Percentiles rank a stretch among this genome's conserved stretches.
Conservation (phyloP, 441 rosid genomes). For the Sinapis alba region DNA sequence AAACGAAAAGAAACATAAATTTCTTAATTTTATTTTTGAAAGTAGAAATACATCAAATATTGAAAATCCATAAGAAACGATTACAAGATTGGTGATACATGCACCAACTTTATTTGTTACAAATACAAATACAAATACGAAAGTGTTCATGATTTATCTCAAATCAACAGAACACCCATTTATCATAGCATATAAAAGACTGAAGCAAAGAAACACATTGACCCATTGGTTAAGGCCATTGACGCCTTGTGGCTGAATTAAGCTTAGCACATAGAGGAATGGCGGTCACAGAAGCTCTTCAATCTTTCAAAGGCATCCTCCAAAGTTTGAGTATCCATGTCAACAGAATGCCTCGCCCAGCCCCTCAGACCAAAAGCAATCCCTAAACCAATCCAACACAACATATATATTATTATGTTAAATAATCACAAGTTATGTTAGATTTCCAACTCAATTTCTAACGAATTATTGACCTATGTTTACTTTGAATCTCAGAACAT, state of each 20-base stretch:
- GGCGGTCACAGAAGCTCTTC: constrained; percentile 29
- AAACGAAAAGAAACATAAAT: not conserved
- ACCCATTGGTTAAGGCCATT: constrained; percentile 18
- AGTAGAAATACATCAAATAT: not conserved
- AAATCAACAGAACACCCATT: constrained; percentile 13
- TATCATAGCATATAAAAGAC: constrained; percentile 4
- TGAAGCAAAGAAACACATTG: not conserved
- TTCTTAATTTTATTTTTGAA: not conserved
- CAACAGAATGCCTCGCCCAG: constrained; percentile 38
- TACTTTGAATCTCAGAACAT: not conserved
- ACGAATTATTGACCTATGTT: not conserved
- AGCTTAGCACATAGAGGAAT: not conserved
- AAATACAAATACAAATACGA: not conserved
- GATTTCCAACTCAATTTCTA: not conserved
- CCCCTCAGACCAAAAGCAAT: constrained; percentile 29
- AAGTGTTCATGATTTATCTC: constrained; percentile 9
- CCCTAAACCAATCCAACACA: constrained; percentile 21
- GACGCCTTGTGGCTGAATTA: not conserved
- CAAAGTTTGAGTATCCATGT: constrained; percentile 16
- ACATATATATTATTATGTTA: not conserved
- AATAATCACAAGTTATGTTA: not conserved
- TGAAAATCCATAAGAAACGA: not conserved
- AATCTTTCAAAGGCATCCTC: constrained; percentile 37
- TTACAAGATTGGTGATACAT: constrained; percentile 10
- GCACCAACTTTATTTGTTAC: constrained; percentile 19